phyloP scores from a whole-genome alignment of 305 asterid genomes.

The Fraxinus latifolia region DNA sequence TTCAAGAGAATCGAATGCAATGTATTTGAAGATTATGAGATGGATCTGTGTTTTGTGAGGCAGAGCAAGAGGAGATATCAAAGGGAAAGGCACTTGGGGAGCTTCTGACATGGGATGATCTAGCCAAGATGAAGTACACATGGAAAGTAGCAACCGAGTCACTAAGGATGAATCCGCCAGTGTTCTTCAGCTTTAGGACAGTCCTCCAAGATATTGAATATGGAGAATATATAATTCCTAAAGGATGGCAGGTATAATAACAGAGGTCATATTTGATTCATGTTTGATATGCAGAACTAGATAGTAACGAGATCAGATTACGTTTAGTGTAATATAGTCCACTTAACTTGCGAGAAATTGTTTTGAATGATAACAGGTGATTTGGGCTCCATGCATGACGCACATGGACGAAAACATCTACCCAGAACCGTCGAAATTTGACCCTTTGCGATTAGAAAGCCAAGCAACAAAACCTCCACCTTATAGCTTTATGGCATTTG shows the following conservation, averaged over 20 bases:
- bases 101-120: constrained; percentile 29
- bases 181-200: constrained; percentile 9
- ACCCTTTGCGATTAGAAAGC: constrained; percentile 25
- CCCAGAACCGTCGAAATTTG: constrained; percentile 24
- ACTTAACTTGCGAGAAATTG: background rate
- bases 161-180: constrained; percentile 26
- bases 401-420: constrained; percentile 30
- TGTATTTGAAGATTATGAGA: background rate
- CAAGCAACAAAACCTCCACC: constrained; percentile 22
- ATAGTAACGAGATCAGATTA: background rate
- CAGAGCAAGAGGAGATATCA: constrained; percentile 30
- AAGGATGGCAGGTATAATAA: constrained; percentile 22
- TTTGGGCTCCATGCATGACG: constrained; percentile 31
- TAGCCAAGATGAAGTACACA: constrained; percentile 32
- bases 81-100: constrained; percentile 11
- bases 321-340: background rate
- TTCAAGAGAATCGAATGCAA: background rate
- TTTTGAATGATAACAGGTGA: constrained; percentile 17
- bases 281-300: background rate
- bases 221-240: constrained; percentile 23
- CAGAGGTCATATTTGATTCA: background rate
- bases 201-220: constrained; percentile 23
- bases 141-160: constrained; percentile 35
- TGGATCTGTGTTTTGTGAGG: background rate
- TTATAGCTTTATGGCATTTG: constrained; percentile 31